Evolutionary conservation across 2,329 filamentous ascomycete species (phyloP), one percentile per base, ranked within the genome.

Genomic region (Fusarium longipes): DNA sequence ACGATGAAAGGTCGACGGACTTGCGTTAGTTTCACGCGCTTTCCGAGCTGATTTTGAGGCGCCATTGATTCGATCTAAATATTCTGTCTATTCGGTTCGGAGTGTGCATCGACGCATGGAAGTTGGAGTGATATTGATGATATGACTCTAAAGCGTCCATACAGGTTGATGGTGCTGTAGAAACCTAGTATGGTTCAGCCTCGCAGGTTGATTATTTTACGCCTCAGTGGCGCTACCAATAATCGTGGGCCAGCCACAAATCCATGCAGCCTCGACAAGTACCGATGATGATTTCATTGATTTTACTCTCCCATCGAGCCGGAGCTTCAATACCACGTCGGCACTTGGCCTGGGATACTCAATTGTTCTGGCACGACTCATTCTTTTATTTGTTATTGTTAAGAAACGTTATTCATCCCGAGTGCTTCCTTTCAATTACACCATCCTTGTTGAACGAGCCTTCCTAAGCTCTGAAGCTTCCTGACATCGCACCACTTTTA

Each of bases 1-100:
- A 92, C 92, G 68, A 94, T 81, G 76, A 90, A 90, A 29, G 88
- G 88, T 14, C 88, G 85, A 70, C 81, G 85, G 63, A 90, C 82
- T 81, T 93, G 85, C 49, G 85, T 83, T 73, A 87, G 85, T 75
- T 91, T 90, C 70, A 88, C 84, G 75, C 88, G 87, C 77, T 89
- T 89, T 58, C 86, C 85, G 22, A 84, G 79, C 66, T 81, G 82
- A 69, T 84, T 84, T 14, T 86, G 83, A 17, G 87, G 87, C 54
- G 87, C 86, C 88, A 90, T 90, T 54, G 56, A 62, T 57, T 47
- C 17, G 17, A 32, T 22, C 25, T 12, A 18, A 3, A 27, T 11
- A 3, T 25, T 22, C n/a, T 27, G 14, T 24, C 15, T 48, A 44
- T 24, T 39, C 36, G 15, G 10, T n/a, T 12, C 8, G 3, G 15